Percentiles rank a stretch among this genome's conserved stretches.
phyloP scores from a whole-genome alignment of 768 basidiomycete species.

The Tephrocybe sp. region DNA sequence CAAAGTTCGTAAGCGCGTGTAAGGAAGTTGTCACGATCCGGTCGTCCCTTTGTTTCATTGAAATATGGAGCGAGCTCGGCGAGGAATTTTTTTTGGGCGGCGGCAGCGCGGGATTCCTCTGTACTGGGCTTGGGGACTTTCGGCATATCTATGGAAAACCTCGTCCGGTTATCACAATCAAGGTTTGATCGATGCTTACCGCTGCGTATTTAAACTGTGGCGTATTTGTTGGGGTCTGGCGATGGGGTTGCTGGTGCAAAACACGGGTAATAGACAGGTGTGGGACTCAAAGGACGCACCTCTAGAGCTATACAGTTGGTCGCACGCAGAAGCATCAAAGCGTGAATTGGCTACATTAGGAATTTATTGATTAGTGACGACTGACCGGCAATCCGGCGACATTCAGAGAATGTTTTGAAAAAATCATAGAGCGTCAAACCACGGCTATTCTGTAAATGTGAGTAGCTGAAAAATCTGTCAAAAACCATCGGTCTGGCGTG shows the following conservation, averaged over 20 bases:
- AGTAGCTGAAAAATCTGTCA: background rate
- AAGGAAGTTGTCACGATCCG: background rate
- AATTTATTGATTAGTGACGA: background rate
- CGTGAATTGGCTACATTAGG: background rate
- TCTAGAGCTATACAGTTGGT: background rate
- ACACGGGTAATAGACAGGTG: background rate
- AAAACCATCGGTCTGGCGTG: background rate
- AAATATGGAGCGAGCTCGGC: background rate
- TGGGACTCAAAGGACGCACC: too few species aligned
- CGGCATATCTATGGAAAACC: too few species aligned
- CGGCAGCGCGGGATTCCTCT: background rate
- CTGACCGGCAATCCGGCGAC: background rate
- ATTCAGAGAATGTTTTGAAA: background rate
- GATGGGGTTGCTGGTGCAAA: background rate
- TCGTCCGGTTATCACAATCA: too few species aligned
- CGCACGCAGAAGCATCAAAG: background rate
- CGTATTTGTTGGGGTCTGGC: background rate
- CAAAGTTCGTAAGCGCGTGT: background rate
- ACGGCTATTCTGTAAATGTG: too few species aligned
- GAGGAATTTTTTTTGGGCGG: background rate
- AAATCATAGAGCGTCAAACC: background rate
- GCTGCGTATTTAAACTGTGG: too few species aligned
- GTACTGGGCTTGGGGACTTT: background rate
- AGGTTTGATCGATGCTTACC: too few species aligned
- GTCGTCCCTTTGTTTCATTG: background rate